Evolutionary conservation across 2,329 filamentous ascomycete genomes (phyloP).

Genomic region (Fusarium agapanthi): DNA sequence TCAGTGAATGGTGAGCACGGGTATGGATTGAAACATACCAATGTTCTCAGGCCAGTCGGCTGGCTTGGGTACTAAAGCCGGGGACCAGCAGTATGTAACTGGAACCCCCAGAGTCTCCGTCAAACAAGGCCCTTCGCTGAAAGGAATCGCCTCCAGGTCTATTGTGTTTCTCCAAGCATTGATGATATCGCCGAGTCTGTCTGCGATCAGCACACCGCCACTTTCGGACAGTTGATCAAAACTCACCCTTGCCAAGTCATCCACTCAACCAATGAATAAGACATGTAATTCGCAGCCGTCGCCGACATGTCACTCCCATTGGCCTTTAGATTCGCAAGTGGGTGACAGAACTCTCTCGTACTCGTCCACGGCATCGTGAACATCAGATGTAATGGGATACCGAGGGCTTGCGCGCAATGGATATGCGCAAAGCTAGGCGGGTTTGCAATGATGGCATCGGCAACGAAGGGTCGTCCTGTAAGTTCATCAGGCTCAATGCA

Average conservation of each 20-base stretch:
- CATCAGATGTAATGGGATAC: slow-evolving; percentile 57
- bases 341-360: slow-evolving; percentile 77
- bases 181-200: slow-evolving; percentile 31
- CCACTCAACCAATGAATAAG: slow-evolving; percentile 77
- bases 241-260: slow-evolving; percentile 75
- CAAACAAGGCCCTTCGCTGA: slow-evolving; percentile 71
- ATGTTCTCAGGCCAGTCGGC: slow-evolving; percentile 71
- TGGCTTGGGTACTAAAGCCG: slow-evolving; percentile 71
- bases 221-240: rapidly evolving
- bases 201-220: background rate
- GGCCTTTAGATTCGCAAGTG: slow-evolving; percentile 71
- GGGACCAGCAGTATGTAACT: slow-evolving; percentile 83
- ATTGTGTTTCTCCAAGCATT: slow-evolving; percentile 28
- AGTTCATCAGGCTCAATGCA: slow-evolving; percentile 19
- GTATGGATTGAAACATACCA: slow-evolving; percentile 43
- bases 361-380: slow-evolving; percentile 78
- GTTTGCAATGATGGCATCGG: slow-evolving; percentile 61
- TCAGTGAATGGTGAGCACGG: rapidly evolving
- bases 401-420: slow-evolving; percentile 56
- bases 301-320: slow-evolving; percentile 47
- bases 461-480: slow-evolving; percentile 52
- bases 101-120: slow-evolving; percentile 73
- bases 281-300: slow-evolving; percentile 70
- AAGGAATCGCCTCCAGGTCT: slow-evolving; percentile 1
- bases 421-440: slow-evolving; percentile 60